These are phyloP conservation scores for Circinella minor DNA, from an alignment of 371 early-diverging fungal species.

Conservation along the genomic window DNA sequence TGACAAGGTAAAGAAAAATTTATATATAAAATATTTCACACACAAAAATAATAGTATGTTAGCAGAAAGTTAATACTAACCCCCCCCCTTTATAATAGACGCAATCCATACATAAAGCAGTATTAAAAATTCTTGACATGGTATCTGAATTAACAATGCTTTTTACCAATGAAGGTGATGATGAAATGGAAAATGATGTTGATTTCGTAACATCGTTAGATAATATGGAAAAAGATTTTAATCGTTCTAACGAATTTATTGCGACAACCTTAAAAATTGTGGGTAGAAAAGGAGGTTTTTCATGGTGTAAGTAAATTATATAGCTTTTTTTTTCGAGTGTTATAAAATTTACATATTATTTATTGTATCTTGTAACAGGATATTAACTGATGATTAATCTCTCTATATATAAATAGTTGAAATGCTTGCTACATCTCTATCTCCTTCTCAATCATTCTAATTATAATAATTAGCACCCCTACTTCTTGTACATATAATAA, in stretches of 20 bases:
- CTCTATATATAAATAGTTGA: constrained; percentile 5
- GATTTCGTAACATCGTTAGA: background rate
- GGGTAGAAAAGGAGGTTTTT: constrained; percentile 43
- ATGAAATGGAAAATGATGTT: background rate
- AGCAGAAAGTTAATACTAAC: no score
- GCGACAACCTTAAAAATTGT: constrained; percentile 37
- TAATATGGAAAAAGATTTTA: constrained; percentile 43
- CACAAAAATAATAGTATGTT: no score
- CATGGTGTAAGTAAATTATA: constrained; percentile 47
- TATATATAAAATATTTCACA: no score
- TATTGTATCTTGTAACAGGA: background rate
- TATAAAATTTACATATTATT: no score
- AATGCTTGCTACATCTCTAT: constrained; percentile 15
- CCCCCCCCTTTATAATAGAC: constrained; percentile 15
- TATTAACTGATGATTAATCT: background rate
- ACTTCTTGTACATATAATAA: no score
- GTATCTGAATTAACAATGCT: constrained; percentile 30
- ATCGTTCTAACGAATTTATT: constrained; percentile 42
- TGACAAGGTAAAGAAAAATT: constrained; percentile 33
- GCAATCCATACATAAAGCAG: constrained; percentile 33
- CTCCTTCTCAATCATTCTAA: background rate
- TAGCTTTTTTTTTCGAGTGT: background rate
- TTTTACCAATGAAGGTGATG: constrained; percentile 14
- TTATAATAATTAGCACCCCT: no score
- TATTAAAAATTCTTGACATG: constrained; percentile 41